phyloP scores from a whole-genome alignment of 75 land plant genomes.

The Pinus albicaulis region DNA sequence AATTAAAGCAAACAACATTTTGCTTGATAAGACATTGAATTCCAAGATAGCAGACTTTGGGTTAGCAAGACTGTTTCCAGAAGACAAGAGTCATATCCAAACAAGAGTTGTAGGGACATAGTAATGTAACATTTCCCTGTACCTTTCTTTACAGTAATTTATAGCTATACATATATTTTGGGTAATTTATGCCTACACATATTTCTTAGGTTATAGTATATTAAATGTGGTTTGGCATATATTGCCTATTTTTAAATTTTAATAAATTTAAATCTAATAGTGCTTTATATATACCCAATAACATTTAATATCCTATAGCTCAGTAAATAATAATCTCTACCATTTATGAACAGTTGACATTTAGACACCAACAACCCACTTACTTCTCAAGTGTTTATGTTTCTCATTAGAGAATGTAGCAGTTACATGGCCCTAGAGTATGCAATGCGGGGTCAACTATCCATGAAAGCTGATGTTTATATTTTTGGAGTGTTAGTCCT shows the following conservation, averaged over 20 bases:
- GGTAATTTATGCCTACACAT: too few species aligned
- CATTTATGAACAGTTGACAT: too few species aligned
- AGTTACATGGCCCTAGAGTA: conserved; percentile 19
- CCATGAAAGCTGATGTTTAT: conserved; percentile 14
- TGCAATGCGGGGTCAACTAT: conserved; percentile 10
- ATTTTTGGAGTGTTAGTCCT: conserved; percentile 15
- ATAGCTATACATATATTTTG: too few species aligned
- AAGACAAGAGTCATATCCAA: conserved; percentile 15
- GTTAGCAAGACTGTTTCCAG: conserved; percentile 14
- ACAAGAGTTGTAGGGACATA: not conserved
- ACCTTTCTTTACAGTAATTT: too few species aligned
- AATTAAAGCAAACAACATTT: conserved; percentile 16
- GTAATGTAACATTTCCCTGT: not conserved
- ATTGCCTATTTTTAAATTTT: too few species aligned
- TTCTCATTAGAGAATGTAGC: not conserved
- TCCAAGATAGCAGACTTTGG: conserved; percentile 25
- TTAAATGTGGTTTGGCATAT: too few species aligned
- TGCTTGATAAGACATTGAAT: conserved; percentile 12
- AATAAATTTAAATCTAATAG: too few species aligned
- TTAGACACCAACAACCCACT: not conserved
- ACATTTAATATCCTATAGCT: too few species aligned
- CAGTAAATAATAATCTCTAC: too few species aligned
- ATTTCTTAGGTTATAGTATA: too few species aligned
- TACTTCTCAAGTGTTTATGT: not conserved
- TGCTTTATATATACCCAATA: too few species aligned